Base-by-base conservation (phyloP, 805 yeast genomes). In the Cyberlindnera euphorbiae region DNA sequence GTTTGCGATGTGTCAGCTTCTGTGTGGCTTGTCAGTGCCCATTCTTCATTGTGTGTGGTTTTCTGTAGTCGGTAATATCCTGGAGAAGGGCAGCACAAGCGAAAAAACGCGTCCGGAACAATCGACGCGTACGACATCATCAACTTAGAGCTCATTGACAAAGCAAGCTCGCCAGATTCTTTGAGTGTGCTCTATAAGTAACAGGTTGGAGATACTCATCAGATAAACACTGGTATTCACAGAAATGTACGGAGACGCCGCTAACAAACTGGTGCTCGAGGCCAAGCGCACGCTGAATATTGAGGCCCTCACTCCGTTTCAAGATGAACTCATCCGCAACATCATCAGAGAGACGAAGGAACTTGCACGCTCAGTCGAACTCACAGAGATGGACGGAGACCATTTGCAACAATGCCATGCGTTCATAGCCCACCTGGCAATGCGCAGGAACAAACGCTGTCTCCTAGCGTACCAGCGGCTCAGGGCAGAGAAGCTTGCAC, bases 171-270 rank as follows among this genome's bases (percentile, higher is more conserved):
- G n/a, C n/a, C n/a, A n/a, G n/a, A n/a, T n/a, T n/a, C n/a, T n/a
- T n/a, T n/a, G n/a, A n/a, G n/a, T n/a, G n/a, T n/a, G n/a, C n/a
- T n/a, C n/a, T n/a, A n/a, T n/a, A n/a, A n/a, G n/a, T n/a, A n/a
- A n/a, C n/a, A n/a, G n/a, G n/a, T n/a, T n/a, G n/a, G n/a, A n/a
- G n/a, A n/a, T n/a, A n/a, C n/a, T n/a, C n/a, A n/a, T n/a, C n/a
- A n/a, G n/a, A n/a, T n/a, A n/a, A n/a, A n/a, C n/a, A n/a, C n/a
- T n/a, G n/a, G n/a, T n/a, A n/a, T n/a, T n/a, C n/a, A n/a, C n/a
- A n/a, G n/a, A n/a, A 25, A 90, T 90, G 98, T 86, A 86, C 51
- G 97, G 97, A 19, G 97, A 89, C 50, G 51, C 75, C 5, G 96
- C 90, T 2, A 75, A 77, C 42, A 90, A 90, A 57, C 73, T 90